Percentiles rank a stretch among this genome's conserved stretches.
These are phyloP conservation scores for Thyridium curvatum DNA, from an alignment of 2,329 filamentous ascomycete genomes.

Conservation along the genomic window DNA sequence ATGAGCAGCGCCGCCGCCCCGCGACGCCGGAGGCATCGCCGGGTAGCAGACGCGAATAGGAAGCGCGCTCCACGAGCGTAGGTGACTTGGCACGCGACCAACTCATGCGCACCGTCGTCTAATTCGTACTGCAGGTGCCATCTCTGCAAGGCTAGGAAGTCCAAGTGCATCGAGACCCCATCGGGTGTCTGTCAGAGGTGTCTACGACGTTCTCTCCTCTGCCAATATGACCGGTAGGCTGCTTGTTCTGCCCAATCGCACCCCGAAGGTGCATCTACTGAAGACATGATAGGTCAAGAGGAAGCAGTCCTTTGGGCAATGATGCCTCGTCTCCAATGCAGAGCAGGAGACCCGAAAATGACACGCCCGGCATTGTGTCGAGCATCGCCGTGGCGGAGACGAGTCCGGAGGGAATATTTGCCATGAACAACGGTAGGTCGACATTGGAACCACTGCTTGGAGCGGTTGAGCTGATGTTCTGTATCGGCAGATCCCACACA, in stretches of 20 bases:
- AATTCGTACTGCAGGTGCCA: constrained; percentile 12
- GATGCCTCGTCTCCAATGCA: constrained; percentile 1
- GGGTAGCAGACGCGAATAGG: constrained; percentile 24
- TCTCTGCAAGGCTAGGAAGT: constrained; percentile 26
- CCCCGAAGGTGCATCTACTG: background rate
- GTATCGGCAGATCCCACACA: background rate
- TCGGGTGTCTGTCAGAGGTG: constrained; percentile 21
- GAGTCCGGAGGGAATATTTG: no score
- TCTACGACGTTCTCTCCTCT: constrained; percentile 12
- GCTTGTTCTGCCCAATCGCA: no score
- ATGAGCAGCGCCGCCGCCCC: no score
- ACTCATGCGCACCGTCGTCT: no score
- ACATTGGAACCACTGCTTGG: no score
- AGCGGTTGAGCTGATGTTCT: no score
- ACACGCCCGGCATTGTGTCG: constrained; percentile 4
- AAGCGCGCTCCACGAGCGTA: constrained; percentile 22
- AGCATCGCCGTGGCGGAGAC: constrained; percentile 2
- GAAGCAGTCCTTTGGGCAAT: background rate
- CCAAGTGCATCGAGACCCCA: constrained; percentile 21
- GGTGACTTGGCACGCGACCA: no score
- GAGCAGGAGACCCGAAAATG: no score
- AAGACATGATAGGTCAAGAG: background rate
- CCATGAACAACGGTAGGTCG: background rate
- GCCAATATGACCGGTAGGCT: constrained; percentile 5
- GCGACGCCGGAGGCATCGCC: constrained; percentile 13